Evolutionary conservation across 305 asterid species (phyloP).

Genomic region (Galium porrigens): DNA sequence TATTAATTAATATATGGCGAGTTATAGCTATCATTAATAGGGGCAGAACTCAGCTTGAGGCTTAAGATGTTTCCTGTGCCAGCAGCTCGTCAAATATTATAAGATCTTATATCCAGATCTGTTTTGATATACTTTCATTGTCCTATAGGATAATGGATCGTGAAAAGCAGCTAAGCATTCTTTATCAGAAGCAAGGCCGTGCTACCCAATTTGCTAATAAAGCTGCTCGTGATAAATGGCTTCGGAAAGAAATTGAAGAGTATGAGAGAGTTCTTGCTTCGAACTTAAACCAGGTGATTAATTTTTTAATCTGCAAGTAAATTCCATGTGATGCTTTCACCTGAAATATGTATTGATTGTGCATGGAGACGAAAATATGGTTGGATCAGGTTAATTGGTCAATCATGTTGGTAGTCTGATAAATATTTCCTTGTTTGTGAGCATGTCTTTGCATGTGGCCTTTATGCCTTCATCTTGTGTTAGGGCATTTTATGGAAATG

Average conservation of each 20-base stretch:
- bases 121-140: slow-evolving; percentile 5
- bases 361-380: not conserved
- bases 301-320: slow-evolving; percentile 13
- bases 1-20: not conserved
- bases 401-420: no score
- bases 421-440: not conserved
- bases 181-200: slow-evolving; percentile 97
- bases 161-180: slow-evolving; percentile 93
- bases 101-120: slow-evolving; percentile 7
- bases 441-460: not conserved
- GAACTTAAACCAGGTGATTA: slow-evolving; percentile 49
- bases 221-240: slow-evolving; percentile 94
- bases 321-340: not conserved
- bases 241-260: slow-evolving; percentile 73
- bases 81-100: not conserved
- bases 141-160: slow-evolving; percentile 72
- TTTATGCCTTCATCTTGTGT: not conserved
- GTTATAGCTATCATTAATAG: not conserved
- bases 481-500: not conserved
- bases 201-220: slow-evolving; percentile 81
- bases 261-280: slow-evolving; percentile 75
- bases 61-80: not conserved
- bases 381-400: not conserved
- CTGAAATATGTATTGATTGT: not conserved
- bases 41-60: not conserved